These are phyloP conservation scores for Glycyrrhiza uralensis DNA, from an alignment of 306 rosid genomes.

Conservation along the genomic window DNA sequence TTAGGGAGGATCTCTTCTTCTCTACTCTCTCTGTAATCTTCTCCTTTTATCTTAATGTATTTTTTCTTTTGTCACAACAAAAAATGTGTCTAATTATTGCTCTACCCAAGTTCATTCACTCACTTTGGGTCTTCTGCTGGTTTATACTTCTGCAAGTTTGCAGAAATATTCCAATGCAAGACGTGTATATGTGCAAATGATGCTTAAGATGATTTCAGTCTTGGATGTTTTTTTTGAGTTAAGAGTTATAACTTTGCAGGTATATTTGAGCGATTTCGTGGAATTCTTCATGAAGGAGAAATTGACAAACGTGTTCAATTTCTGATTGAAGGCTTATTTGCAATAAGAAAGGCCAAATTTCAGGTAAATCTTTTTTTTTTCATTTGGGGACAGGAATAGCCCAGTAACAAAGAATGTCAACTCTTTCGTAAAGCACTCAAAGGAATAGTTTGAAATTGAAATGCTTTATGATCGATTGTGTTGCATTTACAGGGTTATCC, in stretches of 20 bases:
- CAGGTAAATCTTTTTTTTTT: conserved; percentile 48
- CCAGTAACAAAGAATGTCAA: neutral
- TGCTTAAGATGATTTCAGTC: neutral
- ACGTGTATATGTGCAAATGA: neutral
- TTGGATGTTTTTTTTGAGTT: neutral
- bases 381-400: neutral
- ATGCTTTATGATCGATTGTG: neutral
- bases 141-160: neutral
- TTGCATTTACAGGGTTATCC: conserved; percentile 40
- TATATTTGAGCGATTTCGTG: conserved; percentile 93
- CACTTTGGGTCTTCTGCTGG: neutral
- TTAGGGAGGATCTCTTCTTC: neutral
- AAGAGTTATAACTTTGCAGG: conserved; percentile 40
- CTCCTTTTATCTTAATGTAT: neutral
- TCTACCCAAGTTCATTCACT: neutral
- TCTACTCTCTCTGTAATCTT: neutral
- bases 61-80: neutral
- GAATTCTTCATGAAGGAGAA: conserved; percentile 97
- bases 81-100: neutral
- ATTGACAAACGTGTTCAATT: conserved; percentile 89
- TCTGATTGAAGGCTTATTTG: conserved; percentile 87
- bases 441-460: neutral
- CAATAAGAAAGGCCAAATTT: conserved; percentile 84
- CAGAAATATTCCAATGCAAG: neutral
- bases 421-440: neutral